phyloP scores from a whole-genome alignment of 2,329 filamentous ascomycete genomes.

The Neurospora crassa region DNA sequence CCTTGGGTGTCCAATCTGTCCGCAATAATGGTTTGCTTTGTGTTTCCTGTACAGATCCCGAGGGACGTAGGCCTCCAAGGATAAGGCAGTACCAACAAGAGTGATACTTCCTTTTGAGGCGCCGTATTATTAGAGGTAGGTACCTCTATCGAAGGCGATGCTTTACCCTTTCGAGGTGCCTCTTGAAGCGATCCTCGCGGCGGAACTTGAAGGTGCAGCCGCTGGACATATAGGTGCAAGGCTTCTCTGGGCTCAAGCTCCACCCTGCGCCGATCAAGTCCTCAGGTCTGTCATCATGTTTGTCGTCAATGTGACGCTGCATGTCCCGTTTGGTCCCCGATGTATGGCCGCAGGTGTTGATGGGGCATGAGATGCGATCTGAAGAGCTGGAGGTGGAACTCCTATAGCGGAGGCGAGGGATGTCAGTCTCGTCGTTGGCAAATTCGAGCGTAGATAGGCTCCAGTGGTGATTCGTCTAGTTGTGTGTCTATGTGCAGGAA shows the following conservation, averaged over 20 bases:
- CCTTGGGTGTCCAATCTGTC: no score
- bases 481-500: not conserved
- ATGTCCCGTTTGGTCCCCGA: not conserved
- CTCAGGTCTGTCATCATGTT: not conserved
- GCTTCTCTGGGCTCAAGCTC: rapidly evolving
- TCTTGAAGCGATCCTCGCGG: not conserved
- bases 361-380: not conserved
- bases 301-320: not conserved
- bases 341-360: not conserved
- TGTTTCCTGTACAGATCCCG: no score
- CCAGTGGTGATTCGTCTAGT: not conserved
- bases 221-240: not conserved
- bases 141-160: not conserved
- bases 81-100: no score
- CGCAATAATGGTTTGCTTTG: no score
- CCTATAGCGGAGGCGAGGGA: not conserved
- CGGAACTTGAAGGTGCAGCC: not conserved
- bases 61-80: no score
- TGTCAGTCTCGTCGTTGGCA: not conserved
- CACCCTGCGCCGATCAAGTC: not conserved
- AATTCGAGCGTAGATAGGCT: not conserved
- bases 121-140: no score
- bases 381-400: not conserved
- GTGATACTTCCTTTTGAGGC: no score
- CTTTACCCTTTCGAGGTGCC: no score